A percentile compares a stretch with the other conserved stretches of the same genome.
Evolutionary conservation across 2,329 filamentous ascomycete genomes (phyloP).

Genomic region (Pyrenophora tritici-repentis): DNA sequence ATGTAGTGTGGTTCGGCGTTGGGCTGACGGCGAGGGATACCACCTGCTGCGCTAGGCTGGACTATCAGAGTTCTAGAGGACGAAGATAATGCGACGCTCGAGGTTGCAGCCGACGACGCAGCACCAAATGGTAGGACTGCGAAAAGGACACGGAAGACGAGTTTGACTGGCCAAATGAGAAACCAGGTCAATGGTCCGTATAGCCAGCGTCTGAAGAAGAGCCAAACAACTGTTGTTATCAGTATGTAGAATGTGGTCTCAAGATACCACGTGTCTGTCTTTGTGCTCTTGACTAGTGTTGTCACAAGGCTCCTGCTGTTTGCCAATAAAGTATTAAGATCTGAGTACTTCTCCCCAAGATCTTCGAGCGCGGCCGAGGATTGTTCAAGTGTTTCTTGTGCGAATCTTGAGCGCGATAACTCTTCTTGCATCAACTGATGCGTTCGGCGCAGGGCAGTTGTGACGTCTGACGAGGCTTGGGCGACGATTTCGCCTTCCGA

Average conservation of each 20-base stretch:
- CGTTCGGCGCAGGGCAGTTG: slow-evolving; percentile 78
- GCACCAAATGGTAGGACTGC: slow-evolving; percentile 61
- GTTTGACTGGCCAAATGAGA: slow-evolving; percentile 77
- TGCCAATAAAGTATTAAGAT: slow-evolving; percentile 75
- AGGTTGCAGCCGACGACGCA: slow-evolving; percentile 28
- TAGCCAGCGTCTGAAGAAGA: slow-evolving; percentile 80
- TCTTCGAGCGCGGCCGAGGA: slow-evolving; percentile 81
- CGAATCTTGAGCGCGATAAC: slow-evolving; percentile 84
- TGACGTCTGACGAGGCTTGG: slow-evolving; percentile 81
- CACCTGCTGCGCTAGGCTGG: slow-evolving; percentile 51
- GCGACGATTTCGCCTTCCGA: slow-evolving; percentile 75
- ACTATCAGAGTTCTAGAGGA: slow-evolving; percentile 49
- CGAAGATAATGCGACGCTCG: slow-evolving; percentile 19
- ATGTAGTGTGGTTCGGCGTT: slow-evolving; percentile 45
- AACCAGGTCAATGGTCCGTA: slow-evolving; percentile 94
- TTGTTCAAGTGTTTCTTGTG: slow-evolving; percentile 83
- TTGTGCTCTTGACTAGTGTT: slow-evolving; percentile 82
- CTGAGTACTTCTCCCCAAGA: slow-evolving; percentile 79
- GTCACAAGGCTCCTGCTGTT: slow-evolving; percentile 76
- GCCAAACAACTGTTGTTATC: slow-evolving; percentile 76
- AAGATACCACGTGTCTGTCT: slow-evolving; percentile 98
- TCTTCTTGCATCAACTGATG: slow-evolving; percentile 86
- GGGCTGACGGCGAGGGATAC: slow-evolving; percentile 38
- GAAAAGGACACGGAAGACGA: slow-evolving; percentile 65
- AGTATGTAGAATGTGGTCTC: slow-evolving; percentile 87